Percentiles rank a stretch among this genome's conserved stretches.
These are phyloP conservation scores for Nakazawaea ishiwadae DNA, from an alignment of 805 yeast species.

Conservation along the genomic window DNA sequence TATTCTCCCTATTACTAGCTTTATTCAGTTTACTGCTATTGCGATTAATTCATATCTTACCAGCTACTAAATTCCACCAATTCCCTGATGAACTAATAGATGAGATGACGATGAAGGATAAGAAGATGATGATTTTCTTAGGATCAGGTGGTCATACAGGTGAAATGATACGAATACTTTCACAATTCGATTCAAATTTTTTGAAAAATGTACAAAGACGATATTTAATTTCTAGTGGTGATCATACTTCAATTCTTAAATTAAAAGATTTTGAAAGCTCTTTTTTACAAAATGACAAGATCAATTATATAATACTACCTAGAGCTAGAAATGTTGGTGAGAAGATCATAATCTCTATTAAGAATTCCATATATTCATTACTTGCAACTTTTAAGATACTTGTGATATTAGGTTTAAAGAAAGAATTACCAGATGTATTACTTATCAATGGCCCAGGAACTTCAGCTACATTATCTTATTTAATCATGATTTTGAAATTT, in stretches of 20 bases:
- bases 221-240: constrained; percentile 38
- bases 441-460: constrained; percentile 80
- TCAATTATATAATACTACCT: constrained; percentile 26
- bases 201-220: constrained; percentile 19
- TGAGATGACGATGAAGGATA: neutral
- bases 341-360: constrained; percentile 23
- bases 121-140: constrained; percentile 53
- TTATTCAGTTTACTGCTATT: neutral
- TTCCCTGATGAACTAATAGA: neutral
- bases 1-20: neutral
- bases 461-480: constrained; percentile 61
- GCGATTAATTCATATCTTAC: constrained; percentile 7
- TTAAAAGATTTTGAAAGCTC: constrained; percentile 31
- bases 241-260: constrained; percentile 38
- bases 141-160: constrained; percentile 99
- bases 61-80: constrained; percentile 6
- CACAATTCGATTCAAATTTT: constrained; percentile 26
- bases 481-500: constrained; percentile 46
- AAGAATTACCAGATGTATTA: constrained; percentile 26
- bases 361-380: constrained; percentile 29
- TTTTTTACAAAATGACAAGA: constrained; percentile 11
- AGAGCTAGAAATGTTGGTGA: constrained; percentile 36
- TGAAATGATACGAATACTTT: constrained; percentile 76
- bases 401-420: constrained; percentile 4
- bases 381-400: constrained; percentile 16